These are phyloP conservation scores for Tricholoma sp. DNA, from an alignment of 768 basidiomycete species.

Conservation along the genomic window DNA sequence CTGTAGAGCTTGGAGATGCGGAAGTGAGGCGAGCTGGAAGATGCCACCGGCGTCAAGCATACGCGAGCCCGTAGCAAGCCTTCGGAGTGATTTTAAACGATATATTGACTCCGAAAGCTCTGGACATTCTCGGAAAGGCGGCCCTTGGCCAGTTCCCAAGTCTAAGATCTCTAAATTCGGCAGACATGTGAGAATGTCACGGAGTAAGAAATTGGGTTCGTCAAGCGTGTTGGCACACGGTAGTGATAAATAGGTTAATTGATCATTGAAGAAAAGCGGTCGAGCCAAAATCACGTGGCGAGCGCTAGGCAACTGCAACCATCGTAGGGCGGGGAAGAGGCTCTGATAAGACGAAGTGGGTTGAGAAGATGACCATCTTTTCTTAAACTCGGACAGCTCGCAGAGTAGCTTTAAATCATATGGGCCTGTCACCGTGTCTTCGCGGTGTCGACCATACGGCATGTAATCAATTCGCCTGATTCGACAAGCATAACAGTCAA, in stretches of 20 bases:
- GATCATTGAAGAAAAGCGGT: not conserved
- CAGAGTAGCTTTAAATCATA: not conserved
- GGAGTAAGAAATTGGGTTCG: not conserved
- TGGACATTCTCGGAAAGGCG: not conserved
- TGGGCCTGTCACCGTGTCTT: not conserved
- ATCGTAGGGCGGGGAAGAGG: not conserved
- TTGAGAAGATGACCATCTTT: not conserved
- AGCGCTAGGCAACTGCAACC: not conserved
- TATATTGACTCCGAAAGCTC: not conserved
- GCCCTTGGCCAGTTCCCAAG: not conserved
- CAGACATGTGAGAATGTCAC: not conserved
- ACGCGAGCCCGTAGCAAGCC: not conserved
- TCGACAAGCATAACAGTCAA: slow-evolving; percentile 1
- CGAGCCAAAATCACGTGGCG: not conserved
- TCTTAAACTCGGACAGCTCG: not conserved
- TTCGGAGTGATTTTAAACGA: not conserved
- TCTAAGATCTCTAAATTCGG: not conserved
- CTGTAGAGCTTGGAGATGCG: not conserved
- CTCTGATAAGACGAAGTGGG: not conserved
- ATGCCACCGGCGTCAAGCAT: not conserved
- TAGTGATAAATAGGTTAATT: not conserved
- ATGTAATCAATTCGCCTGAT: not conserved
- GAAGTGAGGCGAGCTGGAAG: slow-evolving; percentile 1
- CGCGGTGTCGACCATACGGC: not conserved
- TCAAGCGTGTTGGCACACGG: not conserved